A percentile compares a stretch with the other conserved stretches of the same genome.
Conservation (phyloP, 208 protist genomes). For the Sergeia podlipaevii region DNA sequence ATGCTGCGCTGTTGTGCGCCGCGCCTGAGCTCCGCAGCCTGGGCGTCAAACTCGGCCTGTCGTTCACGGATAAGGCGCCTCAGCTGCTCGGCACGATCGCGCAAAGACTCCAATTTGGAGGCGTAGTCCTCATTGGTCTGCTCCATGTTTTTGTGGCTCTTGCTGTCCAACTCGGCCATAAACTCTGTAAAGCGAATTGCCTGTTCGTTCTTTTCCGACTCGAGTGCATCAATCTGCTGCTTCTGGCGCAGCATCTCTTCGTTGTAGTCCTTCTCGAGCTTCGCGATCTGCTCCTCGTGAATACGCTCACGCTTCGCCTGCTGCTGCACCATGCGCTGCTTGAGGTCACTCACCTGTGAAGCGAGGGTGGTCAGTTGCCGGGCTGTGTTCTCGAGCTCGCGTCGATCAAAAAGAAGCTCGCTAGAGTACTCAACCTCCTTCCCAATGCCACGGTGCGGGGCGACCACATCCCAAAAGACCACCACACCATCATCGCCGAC, state of each 20-base stretch:
- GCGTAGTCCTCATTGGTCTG: conserved; percentile 90
- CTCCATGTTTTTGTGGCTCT: conserved; percentile 42
- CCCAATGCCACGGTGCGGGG: conserved; percentile 76
- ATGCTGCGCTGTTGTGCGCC: conserved; percentile 26
- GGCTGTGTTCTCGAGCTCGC: conserved; percentile 90
- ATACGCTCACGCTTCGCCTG: conserved; percentile 92
- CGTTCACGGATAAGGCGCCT: conserved; percentile 73
- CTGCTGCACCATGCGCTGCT: conserved; percentile 94
- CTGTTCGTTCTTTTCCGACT: conserved; percentile 89
- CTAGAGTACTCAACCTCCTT: conserved; percentile 88
- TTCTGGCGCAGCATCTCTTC: conserved; percentile 68
- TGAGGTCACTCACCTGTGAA: conserved; percentile 89
- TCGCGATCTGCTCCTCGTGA: conserved; percentile 91
- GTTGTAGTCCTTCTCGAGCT: conserved; percentile 82
- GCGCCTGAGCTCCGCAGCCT: conserved; percentile 44
- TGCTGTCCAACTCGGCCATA: conserved; percentile 83
- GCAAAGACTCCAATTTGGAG: conserved; percentile 86
- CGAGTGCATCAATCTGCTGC: conserved; percentile 63
- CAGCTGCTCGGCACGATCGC: conserved; percentile 71
- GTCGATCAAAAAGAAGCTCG: conserved; percentile 93
- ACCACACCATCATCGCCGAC: conserved; percentile 93
- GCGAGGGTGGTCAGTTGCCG: conserved; percentile 50
- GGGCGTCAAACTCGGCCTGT: conserved; percentile 41
- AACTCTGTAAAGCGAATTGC: conserved; percentile 95
- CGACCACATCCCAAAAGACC: conserved; percentile 89